phyloP scores from a whole-genome alignment of 1,284 basidiomycete species.

The Meira nashicola region DNA sequence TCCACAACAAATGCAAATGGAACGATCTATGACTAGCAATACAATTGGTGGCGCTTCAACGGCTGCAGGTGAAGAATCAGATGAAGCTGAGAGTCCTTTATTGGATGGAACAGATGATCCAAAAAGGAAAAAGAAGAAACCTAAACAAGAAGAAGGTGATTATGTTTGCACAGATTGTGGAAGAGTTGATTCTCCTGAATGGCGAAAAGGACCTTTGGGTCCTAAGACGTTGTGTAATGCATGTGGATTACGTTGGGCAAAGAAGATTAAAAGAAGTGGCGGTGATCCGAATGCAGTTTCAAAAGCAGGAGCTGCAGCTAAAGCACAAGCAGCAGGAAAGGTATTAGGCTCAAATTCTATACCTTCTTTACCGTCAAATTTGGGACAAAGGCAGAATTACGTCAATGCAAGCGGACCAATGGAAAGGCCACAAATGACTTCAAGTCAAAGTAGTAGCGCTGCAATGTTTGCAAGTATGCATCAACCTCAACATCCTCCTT shows the following conservation, averaged over 20 bases:
- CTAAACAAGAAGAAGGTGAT: slow-evolving; percentile 39
- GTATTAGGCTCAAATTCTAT: no score
- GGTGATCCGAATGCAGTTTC: slow-evolving; percentile 28
- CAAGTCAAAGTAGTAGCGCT: no score
- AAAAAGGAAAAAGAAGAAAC: slow-evolving; percentile 22
- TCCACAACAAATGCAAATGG: neutral
- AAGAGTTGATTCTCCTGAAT: slow-evolving; percentile 47
- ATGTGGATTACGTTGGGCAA: slow-evolving; percentile 49
- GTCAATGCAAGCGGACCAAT: no score
- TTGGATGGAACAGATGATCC: neutral
- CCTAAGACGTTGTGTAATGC: slow-evolving; percentile 48
- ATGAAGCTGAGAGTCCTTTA: neutral
- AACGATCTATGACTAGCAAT: neutral
- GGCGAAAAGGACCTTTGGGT: slow-evolving; percentile 48
- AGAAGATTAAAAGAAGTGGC: slow-evolving; percentile 47
- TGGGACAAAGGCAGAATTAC: no score
- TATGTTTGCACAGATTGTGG: slow-evolving; percentile 50
- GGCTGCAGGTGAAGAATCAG: slow-evolving; percentile 2
- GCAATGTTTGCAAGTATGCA: no score
- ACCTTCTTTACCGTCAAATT: no score
- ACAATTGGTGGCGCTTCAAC: neutral
- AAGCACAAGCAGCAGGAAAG: neutral
- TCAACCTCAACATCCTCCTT: no score
- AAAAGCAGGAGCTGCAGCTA: slow-evolving; percentile 3
- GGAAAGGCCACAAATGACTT: no score